Evolutionary conservation across 129 eudicot genomes (phyloP).

Genomic region (Escallonia rubra): DNA sequence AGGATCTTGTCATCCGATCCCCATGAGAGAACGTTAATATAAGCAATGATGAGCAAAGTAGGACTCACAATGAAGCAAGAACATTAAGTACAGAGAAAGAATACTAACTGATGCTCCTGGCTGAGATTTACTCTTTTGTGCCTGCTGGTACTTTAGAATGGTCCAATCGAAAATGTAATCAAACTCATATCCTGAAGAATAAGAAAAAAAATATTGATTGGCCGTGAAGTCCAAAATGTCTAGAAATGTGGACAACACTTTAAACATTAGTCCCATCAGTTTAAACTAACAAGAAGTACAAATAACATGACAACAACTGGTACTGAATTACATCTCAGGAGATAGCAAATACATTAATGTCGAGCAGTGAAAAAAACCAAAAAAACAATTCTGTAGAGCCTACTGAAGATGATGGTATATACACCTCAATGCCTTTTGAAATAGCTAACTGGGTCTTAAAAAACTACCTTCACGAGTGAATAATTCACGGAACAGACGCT

Average conservation of each 20-base stretch:
- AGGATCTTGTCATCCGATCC: background rate
- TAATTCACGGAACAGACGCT: conserved; percentile 85
- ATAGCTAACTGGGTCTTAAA: background rate
- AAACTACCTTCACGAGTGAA: conserved; percentile 77
- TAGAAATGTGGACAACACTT: background rate
- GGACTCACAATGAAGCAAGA: background rate
- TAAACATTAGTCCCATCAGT: background rate
- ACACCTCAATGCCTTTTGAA: background rate
- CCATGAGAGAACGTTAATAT: no score
- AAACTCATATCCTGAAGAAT: conserved; percentile 54
- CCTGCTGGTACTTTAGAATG: conserved; percentile 68
- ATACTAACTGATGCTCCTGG: conserved; percentile 43
- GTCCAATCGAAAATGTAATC: conserved; percentile 94
- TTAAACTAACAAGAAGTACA: background rate
- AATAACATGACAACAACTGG: background rate
- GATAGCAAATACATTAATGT: background rate
- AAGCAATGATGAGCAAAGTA: background rate
- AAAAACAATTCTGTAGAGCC: no score
- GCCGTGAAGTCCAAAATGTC: background rate
- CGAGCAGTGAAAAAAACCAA: background rate
- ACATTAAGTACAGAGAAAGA: background rate
- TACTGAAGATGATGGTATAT: no score
- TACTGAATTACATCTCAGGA: background rate
- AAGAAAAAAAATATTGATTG: background rate
- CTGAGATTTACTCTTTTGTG: conserved; percentile 45